Evolutionary conservation across 139 green algal genomes (phyloP).

Genomic region (Deuterostichococcus epilithicus): DNA sequence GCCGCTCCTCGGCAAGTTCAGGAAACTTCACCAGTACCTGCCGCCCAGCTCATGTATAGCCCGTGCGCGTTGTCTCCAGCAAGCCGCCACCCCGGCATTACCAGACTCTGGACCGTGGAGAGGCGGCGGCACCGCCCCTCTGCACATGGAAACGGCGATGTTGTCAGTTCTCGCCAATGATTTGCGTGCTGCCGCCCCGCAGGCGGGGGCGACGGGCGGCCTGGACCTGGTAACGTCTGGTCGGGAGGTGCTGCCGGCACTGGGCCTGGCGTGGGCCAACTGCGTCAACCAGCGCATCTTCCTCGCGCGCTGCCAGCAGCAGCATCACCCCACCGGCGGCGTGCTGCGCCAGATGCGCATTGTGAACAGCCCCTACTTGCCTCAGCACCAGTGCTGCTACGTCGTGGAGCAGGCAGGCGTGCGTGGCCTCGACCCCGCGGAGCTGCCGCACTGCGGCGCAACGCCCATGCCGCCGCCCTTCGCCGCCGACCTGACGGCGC

Average conservation of each 20-base stretch:
- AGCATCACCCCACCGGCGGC: background rate
- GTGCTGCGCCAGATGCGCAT: slow-evolving; percentile 36
- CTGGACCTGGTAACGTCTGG: slow-evolving; percentile 42
- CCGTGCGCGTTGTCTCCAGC: no score
- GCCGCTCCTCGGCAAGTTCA: no score
- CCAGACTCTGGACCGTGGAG: no score
- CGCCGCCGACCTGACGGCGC: no score
- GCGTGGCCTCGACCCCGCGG: slow-evolving; percentile 19
- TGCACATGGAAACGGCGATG: no score
- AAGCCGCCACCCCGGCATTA: no score
- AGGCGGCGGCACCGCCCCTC: no score
- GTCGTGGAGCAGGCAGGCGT: slow-evolving; percentile 31
- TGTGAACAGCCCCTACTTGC: slow-evolving; percentile 56
- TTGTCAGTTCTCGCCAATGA: background rate
- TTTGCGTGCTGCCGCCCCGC: no score
- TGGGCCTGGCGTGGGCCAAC: slow-evolving; percentile 74
- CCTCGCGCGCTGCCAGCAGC: slow-evolving; percentile 25
- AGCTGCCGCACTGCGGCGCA: slow-evolving; percentile 8
- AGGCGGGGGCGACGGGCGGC: slow-evolving; percentile 25
- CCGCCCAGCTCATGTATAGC: no score
- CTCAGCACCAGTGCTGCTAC: slow-evolving; percentile 35
- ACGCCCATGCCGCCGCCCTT: no score
- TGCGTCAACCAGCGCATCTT: slow-evolving; percentile 71
- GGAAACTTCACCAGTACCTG: no score
- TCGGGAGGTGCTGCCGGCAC: slow-evolving; percentile 52